Base-by-base conservation (phyloP, 345 rosid species). In the Orychophragmus violaceus region DNA sequence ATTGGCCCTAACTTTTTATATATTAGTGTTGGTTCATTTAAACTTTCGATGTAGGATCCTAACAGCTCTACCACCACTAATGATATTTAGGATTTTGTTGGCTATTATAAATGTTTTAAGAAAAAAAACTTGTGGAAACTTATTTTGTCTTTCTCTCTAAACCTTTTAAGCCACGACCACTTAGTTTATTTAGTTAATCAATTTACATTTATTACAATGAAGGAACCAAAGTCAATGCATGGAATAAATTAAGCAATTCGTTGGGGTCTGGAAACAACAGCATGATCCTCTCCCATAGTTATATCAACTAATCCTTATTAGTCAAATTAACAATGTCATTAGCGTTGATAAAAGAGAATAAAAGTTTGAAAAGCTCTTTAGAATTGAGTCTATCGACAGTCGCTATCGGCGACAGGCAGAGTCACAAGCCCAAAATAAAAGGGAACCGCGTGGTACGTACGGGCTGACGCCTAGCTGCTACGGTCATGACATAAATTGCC, bases 381-480 rank as follows among this genome's bases (percentile, higher is more conserved):
- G 67, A 41, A 27, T 50, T 35, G 41, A 25, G 56, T 51, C 30
- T 51, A 32, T 27, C 18, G 41, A 70, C 69, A 22, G 62, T 70
- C 75, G 2, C 49, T 52, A 53, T 70, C 69, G 12, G 19, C 37
- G 55, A 70, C 74, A 30, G 33, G 56, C 37, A 59, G 51, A 59
- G 59, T 69, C 74, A 69, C 66, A 62, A 62, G 56, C 60, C 42
- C 16, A 10, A 55, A 69, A 49, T 8, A 33, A 60, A 53, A 42
- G 59, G 55, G 75, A 62, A 54, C 69, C 69, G 68, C 75, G 56
- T 70, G 67, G 75, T 70, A 30, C 68, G 68, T 61, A 70, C 67
- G 74, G 67, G 74, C 74, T 58, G 64, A 68, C 64, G 58, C 49
- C 7, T 57, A 49, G 48, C 49, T 68, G 28, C 48, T 68, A 57